Evolutionary conservation across 75 land plant genomes (phyloP), one percentile per base, ranked within the genome.

Genomic region (Ceratopteris richardii): DNA sequence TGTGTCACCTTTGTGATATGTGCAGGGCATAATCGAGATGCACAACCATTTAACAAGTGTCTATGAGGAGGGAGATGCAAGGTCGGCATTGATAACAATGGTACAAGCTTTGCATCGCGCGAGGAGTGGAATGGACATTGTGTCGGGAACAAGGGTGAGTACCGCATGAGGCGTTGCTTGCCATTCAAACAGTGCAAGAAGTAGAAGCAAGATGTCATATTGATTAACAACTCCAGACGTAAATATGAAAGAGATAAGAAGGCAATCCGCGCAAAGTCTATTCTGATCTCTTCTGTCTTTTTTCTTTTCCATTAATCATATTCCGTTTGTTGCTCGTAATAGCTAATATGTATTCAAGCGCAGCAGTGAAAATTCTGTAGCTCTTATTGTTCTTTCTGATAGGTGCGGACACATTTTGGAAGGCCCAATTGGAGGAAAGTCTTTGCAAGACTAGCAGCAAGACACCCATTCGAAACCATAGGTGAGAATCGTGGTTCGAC

Each of bases 61-160:
- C 18, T 75, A 71, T 64, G 62, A 75, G 53, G 82, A 82, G 57
- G 85, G 82, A 0, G 85, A 82, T 43, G 70, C 58, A 29, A 47
- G 85, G 28, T 79, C 82, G 28, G 73, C 79, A 2, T 41, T 82
- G 29, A 57, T 82, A 19, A 60, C 67, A 12, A 54, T 61, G 27
- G 53, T 82, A 18, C 85, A 82, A 65, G 69, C 78, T 6, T 37
- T 82, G 17, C 42, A 82, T 41, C 70, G 70, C 28, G 61, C 63
- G 5, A 79, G 65, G 27, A 60, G 39, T 39, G 82, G 85, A 27
- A 40, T 82, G 0, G 82, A 82, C 31, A 75, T 82, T 37, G 48
- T 82, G 57, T 82, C 85, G 2, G 54, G 64, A 30, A 79, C 82
- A n/a, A 73, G 66, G 53, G 85, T 82, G 48, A 29, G 57, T 25